phyloP scores from a whole-genome alignment of 345 rosid species.

The Salix suchowensis region DNA sequence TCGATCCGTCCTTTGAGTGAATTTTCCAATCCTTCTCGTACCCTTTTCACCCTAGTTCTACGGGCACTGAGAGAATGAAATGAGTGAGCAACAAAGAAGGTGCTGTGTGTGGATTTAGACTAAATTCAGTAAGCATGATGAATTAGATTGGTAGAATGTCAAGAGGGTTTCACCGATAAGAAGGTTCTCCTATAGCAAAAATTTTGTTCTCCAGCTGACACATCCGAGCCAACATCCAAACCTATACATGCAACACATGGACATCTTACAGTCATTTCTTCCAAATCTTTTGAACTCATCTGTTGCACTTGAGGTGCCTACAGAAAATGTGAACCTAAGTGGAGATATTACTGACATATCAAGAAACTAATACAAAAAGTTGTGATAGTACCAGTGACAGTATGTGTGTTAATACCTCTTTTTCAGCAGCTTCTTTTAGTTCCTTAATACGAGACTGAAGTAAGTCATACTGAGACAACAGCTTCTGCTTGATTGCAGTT shows the following conservation, averaged over 20 bases:
- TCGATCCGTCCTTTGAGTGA: slow-evolving; percentile 78
- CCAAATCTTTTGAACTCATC: not conserved
- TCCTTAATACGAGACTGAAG: slow-evolving; percentile 83
- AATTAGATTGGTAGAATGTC: slow-evolving; percentile 8
- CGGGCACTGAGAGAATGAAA: slow-evolving; percentile 49
- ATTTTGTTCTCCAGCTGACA: slow-evolving; percentile 98
- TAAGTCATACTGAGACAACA: slow-evolving; percentile 77
- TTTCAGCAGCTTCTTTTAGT: slow-evolving; percentile 70
- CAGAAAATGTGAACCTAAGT: not conserved
- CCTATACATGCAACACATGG: slow-evolving; percentile 38
- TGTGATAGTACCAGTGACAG: not conserved
- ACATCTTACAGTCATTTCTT: slow-evolving; percentile 1
- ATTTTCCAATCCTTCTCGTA: slow-evolving; percentile 70
- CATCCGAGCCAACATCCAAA: slow-evolving; percentile 95
- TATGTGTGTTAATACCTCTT: slow-evolving; percentile 54
- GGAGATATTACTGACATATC: not conserved
- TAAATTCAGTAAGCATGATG: not conserved
- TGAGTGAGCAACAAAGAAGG: not conserved
- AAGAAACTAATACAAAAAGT: not conserved
- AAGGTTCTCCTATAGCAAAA: slow-evolving; percentile 84
- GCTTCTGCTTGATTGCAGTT: slow-evolving; percentile 67
- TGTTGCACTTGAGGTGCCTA: not conserved
- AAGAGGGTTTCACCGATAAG: slow-evolving; percentile 63
- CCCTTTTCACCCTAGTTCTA: slow-evolving; percentile 68
- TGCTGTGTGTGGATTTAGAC: not conserved